phyloP scores from a whole-genome alignment of 2,329 filamentous ascomycete genomes.

The Fusarium papillatum region DNA sequence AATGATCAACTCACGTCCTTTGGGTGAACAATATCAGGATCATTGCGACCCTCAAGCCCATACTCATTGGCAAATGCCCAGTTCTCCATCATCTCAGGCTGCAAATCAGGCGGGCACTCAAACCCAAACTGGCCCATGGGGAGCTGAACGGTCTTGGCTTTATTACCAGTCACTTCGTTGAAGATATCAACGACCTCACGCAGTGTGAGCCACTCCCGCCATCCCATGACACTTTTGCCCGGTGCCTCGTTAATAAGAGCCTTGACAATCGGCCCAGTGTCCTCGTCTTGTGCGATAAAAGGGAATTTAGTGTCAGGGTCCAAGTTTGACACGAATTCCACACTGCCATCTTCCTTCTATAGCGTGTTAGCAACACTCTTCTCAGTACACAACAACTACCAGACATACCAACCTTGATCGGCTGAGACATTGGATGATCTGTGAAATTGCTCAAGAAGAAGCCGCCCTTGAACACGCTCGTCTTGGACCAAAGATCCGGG shows the following conservation, averaged over 20 bases:
- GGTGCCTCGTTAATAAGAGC: not conserved
- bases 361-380: not conserved
- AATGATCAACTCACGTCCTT: not conserved
- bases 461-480: not conserved
- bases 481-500: not conserved
- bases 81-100: not conserved
- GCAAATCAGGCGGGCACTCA: not conserved
- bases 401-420: not conserved
- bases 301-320: not conserved
- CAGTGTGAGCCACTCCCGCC: not conserved
- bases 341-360: not conserved
- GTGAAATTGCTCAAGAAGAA: not conserved
- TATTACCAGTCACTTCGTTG: not conserved
- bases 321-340: not conserved
- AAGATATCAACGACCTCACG: not conserved
- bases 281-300: not conserved
- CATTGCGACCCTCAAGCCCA: not conserved
- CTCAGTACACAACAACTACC: not conserved
- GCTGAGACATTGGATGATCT: constrained; percentile 1
- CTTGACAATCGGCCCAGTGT: not conserved
- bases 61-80: not conserved
- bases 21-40: not conserved
- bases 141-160: not conserved
- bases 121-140: not conserved
- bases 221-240: not conserved